Percentiles rank a stretch among this genome's conserved stretches.
These are phyloP conservation scores for Deinandra increscens DNA, from an alignment of 129 eudicot genomes.

Conservation along the genomic window DNA sequence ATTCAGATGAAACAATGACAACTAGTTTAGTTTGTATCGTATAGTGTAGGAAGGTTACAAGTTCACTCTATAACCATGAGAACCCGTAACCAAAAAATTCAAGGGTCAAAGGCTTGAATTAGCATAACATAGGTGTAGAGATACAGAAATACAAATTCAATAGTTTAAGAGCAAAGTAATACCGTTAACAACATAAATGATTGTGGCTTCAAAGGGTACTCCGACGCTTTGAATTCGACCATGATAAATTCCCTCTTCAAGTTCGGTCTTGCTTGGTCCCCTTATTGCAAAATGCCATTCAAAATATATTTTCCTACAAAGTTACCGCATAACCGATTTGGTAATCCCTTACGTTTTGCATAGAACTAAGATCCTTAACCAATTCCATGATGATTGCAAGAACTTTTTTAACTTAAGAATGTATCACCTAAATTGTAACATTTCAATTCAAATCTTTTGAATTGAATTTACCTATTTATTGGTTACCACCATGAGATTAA, in stretches of 20 bases:
- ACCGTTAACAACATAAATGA: slow-evolving; percentile 95
- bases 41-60: background rate
- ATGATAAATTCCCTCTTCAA: slow-evolving; percentile 97
- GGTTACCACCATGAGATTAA: background rate
- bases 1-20: slow-evolving; percentile 64
- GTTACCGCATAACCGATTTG: background rate
- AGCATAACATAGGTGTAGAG: background rate
- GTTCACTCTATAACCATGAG: background rate
- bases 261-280: slow-evolving; percentile 89
- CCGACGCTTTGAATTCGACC: slow-evolving; percentile 94
- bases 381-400: background rate
- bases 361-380: background rate
- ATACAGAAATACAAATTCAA: background rate
- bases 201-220: slow-evolving; percentile 96
- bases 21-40: background rate
- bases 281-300: slow-evolving; percentile 99
- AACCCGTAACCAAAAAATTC: background rate
- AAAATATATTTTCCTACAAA: slow-evolving; percentile 87
- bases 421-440: background rate
- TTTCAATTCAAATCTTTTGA: background rate
- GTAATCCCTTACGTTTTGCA: background rate
- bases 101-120: background rate
- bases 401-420: background rate
- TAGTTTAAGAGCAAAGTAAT: slow-evolving; percentile 22
- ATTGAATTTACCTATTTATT: background rate